Evolutionary conservation across 73 alveolate genomes (phyloP).

Genomic region (Paramecium biaurelia): DNA sequence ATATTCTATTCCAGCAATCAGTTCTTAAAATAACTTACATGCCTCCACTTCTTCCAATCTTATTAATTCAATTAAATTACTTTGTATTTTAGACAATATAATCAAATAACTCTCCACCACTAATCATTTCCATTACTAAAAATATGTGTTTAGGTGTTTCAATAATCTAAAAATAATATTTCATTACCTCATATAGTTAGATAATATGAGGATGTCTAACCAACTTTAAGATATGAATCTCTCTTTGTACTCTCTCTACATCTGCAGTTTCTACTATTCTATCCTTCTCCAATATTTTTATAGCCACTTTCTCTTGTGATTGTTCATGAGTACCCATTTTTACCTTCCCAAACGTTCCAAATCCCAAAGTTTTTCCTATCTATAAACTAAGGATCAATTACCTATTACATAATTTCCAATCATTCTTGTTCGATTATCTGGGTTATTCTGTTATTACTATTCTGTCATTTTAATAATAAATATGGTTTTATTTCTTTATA

Average conservation of each 20-base stretch:
- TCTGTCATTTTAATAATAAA: not conserved
- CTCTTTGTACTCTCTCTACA: slow-evolving; percentile 88
- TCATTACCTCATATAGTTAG: slow-evolving; percentile 71
- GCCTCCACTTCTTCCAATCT: slow-evolving; percentile 92
- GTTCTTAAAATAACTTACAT: slow-evolving; percentile 85
- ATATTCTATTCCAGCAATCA: slow-evolving; percentile 90
- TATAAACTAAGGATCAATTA: not conserved
- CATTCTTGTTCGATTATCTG: not conserved
- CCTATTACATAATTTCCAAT: slow-evolving; percentile 27
- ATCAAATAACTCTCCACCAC: slow-evolving; percentile 57
- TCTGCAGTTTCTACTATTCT: slow-evolving; percentile 87
- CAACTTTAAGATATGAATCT: slow-evolving; percentile 78
- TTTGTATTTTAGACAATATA: slow-evolving; percentile 39
- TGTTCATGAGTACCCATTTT: slow-evolving; percentile 48
- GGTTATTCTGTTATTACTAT: not conserved
- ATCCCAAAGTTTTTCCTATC: slow-evolving; percentile 56
- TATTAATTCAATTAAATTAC: slow-evolving; percentile 33
- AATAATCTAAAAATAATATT: slow-evolving; percentile 33
- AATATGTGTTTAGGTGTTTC: slow-evolving; percentile 64
- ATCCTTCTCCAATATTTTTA: slow-evolving; percentile 89
- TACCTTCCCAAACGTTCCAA: slow-evolving; percentile 64
- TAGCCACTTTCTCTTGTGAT: slow-evolving; percentile 85
- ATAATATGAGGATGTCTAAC: slow-evolving; percentile 82
- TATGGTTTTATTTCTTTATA: not conserved
- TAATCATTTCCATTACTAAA: slow-evolving; percentile 53